Percentiles rank a stretch among this genome's conserved stretches.
phyloP scores from a whole-genome alignment of 2,329 filamentous ascomycete genomes.

The Colletotrichum kahawae region DNA sequence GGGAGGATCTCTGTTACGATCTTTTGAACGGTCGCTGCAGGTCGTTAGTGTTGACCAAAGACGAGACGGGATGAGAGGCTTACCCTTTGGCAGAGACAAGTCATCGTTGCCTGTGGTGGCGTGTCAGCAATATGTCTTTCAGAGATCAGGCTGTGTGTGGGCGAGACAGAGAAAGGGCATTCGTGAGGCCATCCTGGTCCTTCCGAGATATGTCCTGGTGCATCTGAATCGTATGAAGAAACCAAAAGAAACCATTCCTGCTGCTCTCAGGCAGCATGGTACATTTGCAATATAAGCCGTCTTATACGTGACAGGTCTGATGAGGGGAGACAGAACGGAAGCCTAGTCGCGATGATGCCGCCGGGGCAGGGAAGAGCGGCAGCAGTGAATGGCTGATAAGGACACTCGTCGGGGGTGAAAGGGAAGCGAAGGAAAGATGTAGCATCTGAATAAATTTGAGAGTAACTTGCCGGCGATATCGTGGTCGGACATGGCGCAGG shows the following conservation, averaged over 20 bases:
- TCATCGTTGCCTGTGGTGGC: slow-evolving; percentile 63
- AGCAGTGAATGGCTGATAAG: neutral
- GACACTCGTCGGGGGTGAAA: neutral
- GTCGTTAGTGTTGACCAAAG: neutral
- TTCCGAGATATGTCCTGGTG: neutral
- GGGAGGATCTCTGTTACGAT: slow-evolving; percentile 95
- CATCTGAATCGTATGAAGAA: neutral
- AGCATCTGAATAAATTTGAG: neutral
- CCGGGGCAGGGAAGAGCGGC: neutral
- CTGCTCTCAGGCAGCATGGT: neutral
- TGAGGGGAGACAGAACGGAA: neutral
- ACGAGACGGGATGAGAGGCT: slow-evolving; percentile 18
- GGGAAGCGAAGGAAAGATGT: neutral
- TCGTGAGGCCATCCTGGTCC: neutral
- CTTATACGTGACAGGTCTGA: neutral
- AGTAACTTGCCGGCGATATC: slow-evolving; percentile 67
- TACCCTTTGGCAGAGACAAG: slow-evolving; percentile 69
- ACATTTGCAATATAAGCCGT: neutral
- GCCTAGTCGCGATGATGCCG: neutral
- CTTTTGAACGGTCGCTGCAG: slow-evolving; percentile 72
- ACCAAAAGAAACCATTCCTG: neutral
- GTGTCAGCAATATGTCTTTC: slow-evolving; percentile 34
- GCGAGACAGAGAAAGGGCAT: neutral
- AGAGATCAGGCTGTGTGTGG: neutral
- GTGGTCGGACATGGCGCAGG: slow-evolving; percentile 63